A percentile compares a stretch with the other conserved stretches of the same genome.
Evolutionary conservation across 2,329 filamentous ascomycete genomes (phyloP).

Genomic region (Aureobasidium sp.): DNA sequence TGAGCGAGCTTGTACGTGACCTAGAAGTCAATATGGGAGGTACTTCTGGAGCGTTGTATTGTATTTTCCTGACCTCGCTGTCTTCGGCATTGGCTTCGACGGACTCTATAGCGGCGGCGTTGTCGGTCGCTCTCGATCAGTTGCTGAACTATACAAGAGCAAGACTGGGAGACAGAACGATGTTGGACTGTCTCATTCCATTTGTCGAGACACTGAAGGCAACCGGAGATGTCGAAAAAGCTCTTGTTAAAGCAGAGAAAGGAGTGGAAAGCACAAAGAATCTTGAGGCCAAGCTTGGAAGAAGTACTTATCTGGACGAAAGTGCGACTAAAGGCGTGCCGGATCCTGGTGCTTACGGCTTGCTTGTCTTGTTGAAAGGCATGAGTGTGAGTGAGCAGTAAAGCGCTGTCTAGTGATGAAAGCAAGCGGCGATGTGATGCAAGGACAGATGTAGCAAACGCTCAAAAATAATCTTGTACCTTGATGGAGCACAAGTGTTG

Average conservation of each 20-base stretch:
- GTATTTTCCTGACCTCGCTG: constrained; percentile 30
- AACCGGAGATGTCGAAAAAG: constrained; percentile 20
- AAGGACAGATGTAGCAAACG: background rate
- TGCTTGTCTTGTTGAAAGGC: constrained; percentile 30
- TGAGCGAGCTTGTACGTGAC: constrained; percentile 26
- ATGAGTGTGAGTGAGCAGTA: constrained; percentile 19
- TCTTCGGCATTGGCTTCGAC: constrained; percentile 23
- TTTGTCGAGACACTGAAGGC: constrained; percentile 25
- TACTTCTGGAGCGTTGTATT: constrained; percentile 30
- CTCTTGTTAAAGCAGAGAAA: constrained; percentile 22
- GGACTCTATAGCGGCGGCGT: constrained; percentile 20
- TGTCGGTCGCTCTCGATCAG: constrained; percentile 24
- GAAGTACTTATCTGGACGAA: constrained; percentile 31
- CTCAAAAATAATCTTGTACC: background rate
- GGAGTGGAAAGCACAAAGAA: constrained; percentile 30
- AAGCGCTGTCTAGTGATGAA: background rate
- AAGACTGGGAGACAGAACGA: constrained; percentile 28
- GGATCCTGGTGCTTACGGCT: constrained; percentile 31
- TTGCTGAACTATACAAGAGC: constrained; percentile 30
- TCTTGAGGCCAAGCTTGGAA: constrained; percentile 29
- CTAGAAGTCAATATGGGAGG: constrained; percentile 32
- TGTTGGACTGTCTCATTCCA: constrained; percentile 32
- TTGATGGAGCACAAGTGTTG: background rate
- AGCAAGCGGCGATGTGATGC: background rate
- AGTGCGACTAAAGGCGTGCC: constrained; percentile 30